These are phyloP conservation scores for Pseudogymnoascus sp. DNA, from an alignment of 2,329 filamentous ascomycete genomes.

Conservation along the genomic window DNA sequence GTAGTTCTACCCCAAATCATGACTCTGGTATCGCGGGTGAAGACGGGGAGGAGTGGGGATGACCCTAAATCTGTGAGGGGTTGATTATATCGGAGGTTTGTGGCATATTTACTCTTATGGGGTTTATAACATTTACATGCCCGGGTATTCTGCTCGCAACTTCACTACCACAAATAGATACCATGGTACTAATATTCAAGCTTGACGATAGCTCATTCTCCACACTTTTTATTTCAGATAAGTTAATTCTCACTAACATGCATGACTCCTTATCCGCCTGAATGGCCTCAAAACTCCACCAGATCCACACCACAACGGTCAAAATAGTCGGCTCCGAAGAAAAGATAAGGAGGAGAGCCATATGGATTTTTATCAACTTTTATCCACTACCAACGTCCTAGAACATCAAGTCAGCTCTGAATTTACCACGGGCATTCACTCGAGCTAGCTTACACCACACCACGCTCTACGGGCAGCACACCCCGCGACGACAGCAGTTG, in stretches of 20 bases:
- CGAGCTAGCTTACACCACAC: background rate
- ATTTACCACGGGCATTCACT: background rate
- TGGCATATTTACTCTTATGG: background rate
- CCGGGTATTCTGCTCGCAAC: background rate
- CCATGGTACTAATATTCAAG: background rate
- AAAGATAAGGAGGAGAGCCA: background rate
- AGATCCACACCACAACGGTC: background rate
- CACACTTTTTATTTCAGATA: background rate
- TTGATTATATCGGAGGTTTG: background rate
- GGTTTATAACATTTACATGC: background rate
- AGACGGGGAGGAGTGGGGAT: background rate
- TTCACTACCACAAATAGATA: background rate
- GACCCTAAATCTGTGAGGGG: background rate
- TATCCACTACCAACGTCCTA: background rate
- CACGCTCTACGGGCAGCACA: background rate
- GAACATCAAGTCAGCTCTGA: background rate
- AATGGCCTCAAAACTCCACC: background rate
- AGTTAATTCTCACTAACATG: background rate
- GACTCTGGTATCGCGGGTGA: background rate
- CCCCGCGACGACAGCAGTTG: background rate
- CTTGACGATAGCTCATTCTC: background rate
- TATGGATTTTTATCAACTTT: background rate
- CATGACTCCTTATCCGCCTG: background rate
- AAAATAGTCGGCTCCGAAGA: background rate
- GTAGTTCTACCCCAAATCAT: background rate